These are phyloP conservation scores for Colletotrichum eleusines DNA, from an alignment of 2,329 filamentous ascomycete species.

Conservation along the genomic window DNA sequence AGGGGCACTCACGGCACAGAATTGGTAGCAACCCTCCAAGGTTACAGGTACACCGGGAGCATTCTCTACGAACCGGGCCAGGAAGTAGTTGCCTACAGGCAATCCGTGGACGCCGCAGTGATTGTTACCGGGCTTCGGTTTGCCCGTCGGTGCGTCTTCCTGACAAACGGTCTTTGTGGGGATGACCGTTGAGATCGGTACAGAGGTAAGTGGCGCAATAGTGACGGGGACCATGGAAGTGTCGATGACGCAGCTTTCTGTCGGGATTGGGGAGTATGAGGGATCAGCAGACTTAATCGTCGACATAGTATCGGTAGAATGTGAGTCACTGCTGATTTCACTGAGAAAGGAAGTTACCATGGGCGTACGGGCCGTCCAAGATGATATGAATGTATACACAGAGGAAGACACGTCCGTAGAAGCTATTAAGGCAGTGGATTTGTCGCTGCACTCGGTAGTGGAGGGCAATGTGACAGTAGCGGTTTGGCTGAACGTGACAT, in stretches of 20 bases:
- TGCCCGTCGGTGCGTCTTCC: slow-evolving; percentile 48
- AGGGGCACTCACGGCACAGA: slow-evolving; percentile 52
- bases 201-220: slow-evolving; percentile 45
- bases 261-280: neutral
- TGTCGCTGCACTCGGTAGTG: slow-evolving; percentile 3
- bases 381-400: neutral
- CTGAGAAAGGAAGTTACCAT: slow-evolving; percentile 22
- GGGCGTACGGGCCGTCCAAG: slow-evolving; percentile 15
- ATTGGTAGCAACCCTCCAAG: slow-evolving; percentile 56
- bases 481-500: neutral
- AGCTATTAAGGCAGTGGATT: neutral
- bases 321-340: neutral
- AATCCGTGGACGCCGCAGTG: slow-evolving; percentile 57
- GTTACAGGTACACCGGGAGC: slow-evolving; percentile 50
- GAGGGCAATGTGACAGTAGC: neutral
- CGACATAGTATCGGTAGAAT: slow-evolving; percentile 34
- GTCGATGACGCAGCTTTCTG: slow-evolving; percentile 49
- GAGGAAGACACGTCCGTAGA: neutral
- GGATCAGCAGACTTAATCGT: neutral
- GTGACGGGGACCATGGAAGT: slow-evolving; percentile 50
- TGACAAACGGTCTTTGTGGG: slow-evolving; percentile 51
- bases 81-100: slow-evolving; percentile 52
- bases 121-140: slow-evolving; percentile 46
- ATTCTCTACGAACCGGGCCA: slow-evolving; percentile 55
- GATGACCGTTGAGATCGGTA: slow-evolving; percentile 44